Conservation (phyloP, 2,329 filamentous ascomycete genomes). For the Colletotrichum eleusines region DNA sequence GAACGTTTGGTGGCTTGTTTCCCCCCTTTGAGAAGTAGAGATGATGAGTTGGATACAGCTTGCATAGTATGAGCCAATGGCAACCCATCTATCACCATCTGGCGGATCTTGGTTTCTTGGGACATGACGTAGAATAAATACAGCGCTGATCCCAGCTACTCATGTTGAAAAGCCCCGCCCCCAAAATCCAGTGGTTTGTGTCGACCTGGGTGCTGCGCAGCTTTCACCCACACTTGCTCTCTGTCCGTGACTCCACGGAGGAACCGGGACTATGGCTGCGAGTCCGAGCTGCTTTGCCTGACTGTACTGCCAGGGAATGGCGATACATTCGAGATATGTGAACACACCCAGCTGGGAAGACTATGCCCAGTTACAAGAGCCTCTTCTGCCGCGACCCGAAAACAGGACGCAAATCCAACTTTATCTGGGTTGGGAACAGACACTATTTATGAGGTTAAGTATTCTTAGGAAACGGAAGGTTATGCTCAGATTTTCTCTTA, state of each 20-base stretch:
- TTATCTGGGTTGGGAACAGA: too few relatives aligned
- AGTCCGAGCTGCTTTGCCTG: too few relatives aligned
- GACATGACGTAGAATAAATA: background rate
- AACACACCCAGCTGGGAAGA: too few relatives aligned
- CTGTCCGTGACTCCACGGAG: too few relatives aligned
- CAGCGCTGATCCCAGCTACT: conserved; percentile 6
- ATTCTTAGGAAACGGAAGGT: too few relatives aligned
- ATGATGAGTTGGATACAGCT: background rate
- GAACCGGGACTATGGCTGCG: too few relatives aligned
- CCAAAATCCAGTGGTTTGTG: conserved; percentile 17
- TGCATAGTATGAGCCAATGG: background rate
- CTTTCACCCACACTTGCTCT: conserved; percentile 21
- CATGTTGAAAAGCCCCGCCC: conserved; percentile 8
- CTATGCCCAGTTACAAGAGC: background rate
- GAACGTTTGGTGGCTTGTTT: background rate
- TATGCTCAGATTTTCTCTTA: background rate
- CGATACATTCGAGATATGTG: too few relatives aligned
- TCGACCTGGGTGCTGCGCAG: conserved; percentile 23
- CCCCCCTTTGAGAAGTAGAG: background rate
- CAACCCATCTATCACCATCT: background rate
- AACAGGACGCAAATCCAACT: background rate
- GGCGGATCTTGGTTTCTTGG: background rate
- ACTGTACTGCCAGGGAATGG: too few relatives aligned
- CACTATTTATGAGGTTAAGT: background rate
- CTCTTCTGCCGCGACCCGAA: background rate